Conservation (phyloP, 805 yeast genomes). For the Cyberlindnera subsufficiens region DNA sequence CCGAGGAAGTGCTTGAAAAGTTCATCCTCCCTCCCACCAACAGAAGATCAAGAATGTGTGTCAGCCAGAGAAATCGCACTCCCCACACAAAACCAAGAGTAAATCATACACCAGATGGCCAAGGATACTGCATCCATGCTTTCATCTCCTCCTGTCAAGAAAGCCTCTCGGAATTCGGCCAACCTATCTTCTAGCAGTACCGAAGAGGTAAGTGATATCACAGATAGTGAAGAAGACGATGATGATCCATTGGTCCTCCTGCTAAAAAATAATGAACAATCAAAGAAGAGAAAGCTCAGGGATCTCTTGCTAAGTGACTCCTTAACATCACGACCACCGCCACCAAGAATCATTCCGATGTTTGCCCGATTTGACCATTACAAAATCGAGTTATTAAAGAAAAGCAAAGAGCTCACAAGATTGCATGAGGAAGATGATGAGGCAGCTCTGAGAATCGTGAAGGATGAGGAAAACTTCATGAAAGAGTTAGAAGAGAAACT, state of each 20-base stretch:
- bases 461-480: constrained; percentile 8
- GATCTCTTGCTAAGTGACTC: too few relatives aligned
- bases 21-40: too few relatives aligned
- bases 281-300: neutral
- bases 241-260: neutral
- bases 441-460: constrained; percentile 2
- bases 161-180: too few relatives aligned
- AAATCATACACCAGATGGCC: too few relatives aligned
- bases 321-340: neutral
- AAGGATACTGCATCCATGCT: too few relatives aligned
- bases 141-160: too few relatives aligned
- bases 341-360: neutral
- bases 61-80: too few relatives aligned
- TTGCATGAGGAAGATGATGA: constrained; percentile 9
- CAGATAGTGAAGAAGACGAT: neutral
- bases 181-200: too few relatives aligned
- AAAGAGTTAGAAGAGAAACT: constrained; percentile 2
- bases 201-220: neutral
- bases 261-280: neutral
- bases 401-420: constrained; percentile 3
- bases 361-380: neutral
- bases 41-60: too few relatives aligned
- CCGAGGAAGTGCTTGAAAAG: too few relatives aligned
- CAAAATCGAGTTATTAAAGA: constrained; percentile 2
- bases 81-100: too few relatives aligned